Conservation (phyloP, 441 rosid species). For the Eruca vesicaria region DNA sequence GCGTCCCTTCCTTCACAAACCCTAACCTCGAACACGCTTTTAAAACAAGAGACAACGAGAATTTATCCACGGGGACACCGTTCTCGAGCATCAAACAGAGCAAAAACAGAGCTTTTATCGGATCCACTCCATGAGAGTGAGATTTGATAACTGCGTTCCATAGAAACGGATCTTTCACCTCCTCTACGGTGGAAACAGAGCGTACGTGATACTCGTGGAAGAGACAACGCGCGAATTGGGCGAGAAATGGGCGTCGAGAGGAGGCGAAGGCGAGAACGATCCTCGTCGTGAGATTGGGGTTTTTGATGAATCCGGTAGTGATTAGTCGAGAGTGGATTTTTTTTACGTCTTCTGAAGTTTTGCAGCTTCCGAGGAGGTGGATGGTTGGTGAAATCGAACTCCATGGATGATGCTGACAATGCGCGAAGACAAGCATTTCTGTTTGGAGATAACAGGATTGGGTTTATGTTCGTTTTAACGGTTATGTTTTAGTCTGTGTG, state of each 20-base stretch:
- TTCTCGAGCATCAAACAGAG: slow-evolving; percentile 61
- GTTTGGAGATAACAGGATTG: slow-evolving; percentile 23
- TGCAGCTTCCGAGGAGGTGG: slow-evolving; percentile 46
- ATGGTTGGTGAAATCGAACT: slow-evolving; percentile 51
- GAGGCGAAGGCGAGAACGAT: slow-evolving; percentile 54
- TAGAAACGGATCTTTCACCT: slow-evolving; percentile 54
- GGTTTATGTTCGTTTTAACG: slow-evolving; percentile 1
- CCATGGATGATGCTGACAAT: slow-evolving; percentile 57
- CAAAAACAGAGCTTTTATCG: slow-evolving; percentile 44
- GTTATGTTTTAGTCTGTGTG: background rate
- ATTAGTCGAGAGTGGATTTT: slow-evolving; percentile 62
- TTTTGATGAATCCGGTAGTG: slow-evolving; percentile 55
- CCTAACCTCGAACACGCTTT: slow-evolving; percentile 75
- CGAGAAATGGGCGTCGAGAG: slow-evolving; percentile 43
- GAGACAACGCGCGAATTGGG: slow-evolving; percentile 56
- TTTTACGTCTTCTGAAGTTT: slow-evolving; percentile 40
- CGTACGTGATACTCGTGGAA: slow-evolving; percentile 44
- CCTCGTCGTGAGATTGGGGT: slow-evolving; percentile 48
- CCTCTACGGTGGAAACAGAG: background rate
- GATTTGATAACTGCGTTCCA: slow-evolving; percentile 80
- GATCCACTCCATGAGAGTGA: slow-evolving; percentile 67
- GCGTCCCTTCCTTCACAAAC: slow-evolving; percentile 55
- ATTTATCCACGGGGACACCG: slow-evolving; percentile 56
- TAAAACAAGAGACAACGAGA: slow-evolving; percentile 64
- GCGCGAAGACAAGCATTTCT: slow-evolving; percentile 47